These are phyloP conservation scores for Flaveria linearis DNA, from an alignment of 129 eudicot genomes.

Conservation along the genomic window DNA sequence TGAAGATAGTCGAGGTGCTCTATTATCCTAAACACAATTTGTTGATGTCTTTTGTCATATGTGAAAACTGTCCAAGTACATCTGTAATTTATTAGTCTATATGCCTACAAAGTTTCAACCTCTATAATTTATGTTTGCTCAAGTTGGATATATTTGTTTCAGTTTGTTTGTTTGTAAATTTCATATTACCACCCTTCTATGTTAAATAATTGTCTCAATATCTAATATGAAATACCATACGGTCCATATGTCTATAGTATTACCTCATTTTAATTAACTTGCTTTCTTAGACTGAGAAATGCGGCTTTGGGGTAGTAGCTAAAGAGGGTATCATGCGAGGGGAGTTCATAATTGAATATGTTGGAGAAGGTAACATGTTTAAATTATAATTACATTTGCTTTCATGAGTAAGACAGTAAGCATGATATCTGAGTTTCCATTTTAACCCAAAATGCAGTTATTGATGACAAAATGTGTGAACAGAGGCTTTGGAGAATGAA, in stretches of 20 bases:
- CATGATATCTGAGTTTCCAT: background rate
- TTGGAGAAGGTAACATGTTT: slow-evolving; percentile 83
- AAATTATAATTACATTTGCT: background rate
- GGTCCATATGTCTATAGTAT: background rate
- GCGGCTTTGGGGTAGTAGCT: slow-evolving; percentile 95
- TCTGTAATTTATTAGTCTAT: background rate
- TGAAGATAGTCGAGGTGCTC: slow-evolving; percentile 76
- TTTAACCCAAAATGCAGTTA: slow-evolving; percentile 57
- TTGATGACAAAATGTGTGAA: slow-evolving; percentile 96
- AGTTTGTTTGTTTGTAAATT: too few species aligned
- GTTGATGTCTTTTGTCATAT: background rate
- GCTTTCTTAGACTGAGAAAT: slow-evolving; percentile 83
- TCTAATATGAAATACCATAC: slow-evolving; percentile 2
- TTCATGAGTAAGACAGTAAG: background rate
- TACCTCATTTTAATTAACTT: slow-evolving; percentile 20
- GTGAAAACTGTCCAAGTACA: background rate
- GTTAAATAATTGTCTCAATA: background rate
- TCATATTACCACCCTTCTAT: background rate
- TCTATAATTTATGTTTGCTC: too few species aligned
- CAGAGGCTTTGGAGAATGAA: slow-evolving; percentile 97
- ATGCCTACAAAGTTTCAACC: too few species aligned
- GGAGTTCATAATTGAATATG: slow-evolving; percentile 94
- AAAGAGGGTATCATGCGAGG: slow-evolving; percentile 87
- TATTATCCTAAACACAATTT: slow-evolving; percentile 13
- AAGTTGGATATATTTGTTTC: too few species aligned